Evolutionary conservation across 1,284 basidiomycete species (phyloP).

Genomic region (Rhodotorula sp.): DNA sequence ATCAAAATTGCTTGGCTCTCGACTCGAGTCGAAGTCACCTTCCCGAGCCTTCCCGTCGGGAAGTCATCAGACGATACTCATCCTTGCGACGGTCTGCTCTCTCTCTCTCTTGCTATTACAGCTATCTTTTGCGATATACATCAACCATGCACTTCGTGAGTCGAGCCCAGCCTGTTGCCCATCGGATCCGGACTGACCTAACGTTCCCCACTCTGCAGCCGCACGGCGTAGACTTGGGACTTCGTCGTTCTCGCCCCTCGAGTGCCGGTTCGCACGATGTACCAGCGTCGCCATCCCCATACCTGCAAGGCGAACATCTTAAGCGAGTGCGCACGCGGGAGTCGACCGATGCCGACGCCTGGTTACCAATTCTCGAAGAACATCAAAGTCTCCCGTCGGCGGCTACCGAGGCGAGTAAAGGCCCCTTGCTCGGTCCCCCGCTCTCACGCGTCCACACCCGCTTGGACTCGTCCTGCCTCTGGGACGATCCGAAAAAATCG

Average conservation of each 20-base stretch:
- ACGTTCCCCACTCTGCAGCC: not conserved
- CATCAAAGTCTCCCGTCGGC: not conserved
- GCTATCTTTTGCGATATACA: not conserved
- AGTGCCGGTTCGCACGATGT: not conserved
- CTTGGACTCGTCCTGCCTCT: slow-evolving; percentile 2
- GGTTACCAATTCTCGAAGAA: not conserved
- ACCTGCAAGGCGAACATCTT: not conserved
- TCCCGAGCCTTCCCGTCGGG: not conserved
- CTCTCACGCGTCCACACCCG: slow-evolving; percentile 9
- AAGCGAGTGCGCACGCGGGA: slow-evolving; percentile 4
- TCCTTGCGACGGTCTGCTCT: not conserved
- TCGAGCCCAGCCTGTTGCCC: not conserved
- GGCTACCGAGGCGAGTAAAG: not conserved
- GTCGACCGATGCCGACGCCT: not conserved
- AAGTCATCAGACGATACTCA: too few relatives aligned
- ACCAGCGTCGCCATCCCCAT: not conserved
- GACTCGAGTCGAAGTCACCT: not conserved
- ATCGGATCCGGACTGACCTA: not conserved
- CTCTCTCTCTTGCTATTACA: not conserved
- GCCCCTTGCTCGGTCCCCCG: not conserved
- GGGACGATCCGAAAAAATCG: not conserved
- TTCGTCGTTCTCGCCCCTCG: not conserved
- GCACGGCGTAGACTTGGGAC: not conserved
- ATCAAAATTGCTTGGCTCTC: not conserved
- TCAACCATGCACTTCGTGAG: not conserved